Percentiles rank a stretch among this genome's conserved stretches.
These are phyloP conservation scores for Trametes meyenii DNA, from an alignment of 768 basidiomycete genomes.

Conservation along the genomic window DNA sequence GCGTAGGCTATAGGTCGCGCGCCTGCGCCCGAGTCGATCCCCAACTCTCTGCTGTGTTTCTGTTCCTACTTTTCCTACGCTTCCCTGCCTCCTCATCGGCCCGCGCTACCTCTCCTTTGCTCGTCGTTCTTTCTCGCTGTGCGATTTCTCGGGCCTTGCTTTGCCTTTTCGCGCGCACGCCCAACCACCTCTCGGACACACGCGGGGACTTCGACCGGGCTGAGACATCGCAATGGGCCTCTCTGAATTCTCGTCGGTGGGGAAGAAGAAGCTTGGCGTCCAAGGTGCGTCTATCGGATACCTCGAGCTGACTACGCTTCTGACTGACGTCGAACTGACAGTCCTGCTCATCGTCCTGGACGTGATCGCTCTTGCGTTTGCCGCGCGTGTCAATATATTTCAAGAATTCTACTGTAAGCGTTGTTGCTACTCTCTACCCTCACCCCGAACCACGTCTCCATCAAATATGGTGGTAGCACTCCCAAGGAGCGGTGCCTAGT, in stretches of 20 bases:
- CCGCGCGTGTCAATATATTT: slow-evolving; percentile 56
- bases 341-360: slow-evolving; percentile 49
- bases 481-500: background rate
- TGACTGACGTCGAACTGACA: slow-evolving; percentile 24
- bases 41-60: slow-evolving; percentile 9
- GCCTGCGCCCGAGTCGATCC: background rate
- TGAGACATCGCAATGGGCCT: slow-evolving; percentile 5
- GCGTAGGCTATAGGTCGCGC: background rate
- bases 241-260: slow-evolving; percentile 24
- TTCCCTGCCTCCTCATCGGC: background rate
- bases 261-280: slow-evolving; percentile 35
- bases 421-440: too few relatives aligned
- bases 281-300: slow-evolving; percentile 30
- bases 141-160: slow-evolving; percentile 11
- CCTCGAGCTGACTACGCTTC: too few relatives aligned
- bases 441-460: background rate
- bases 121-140: slow-evolving; percentile 21
- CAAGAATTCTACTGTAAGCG: slow-evolving; percentile 63
- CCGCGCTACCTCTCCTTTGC: background rate
- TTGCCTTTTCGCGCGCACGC: background rate
- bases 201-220: background rate
- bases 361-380: slow-evolving; percentile 53
- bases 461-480: background rate
- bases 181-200: slow-evolving; percentile 1
- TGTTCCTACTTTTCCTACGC: slow-evolving; percentile 1